These are phyloP conservation scores for Linaria vulgaris DNA, from an alignment of 257 asterid genomes.

Conservation along the genomic window DNA sequence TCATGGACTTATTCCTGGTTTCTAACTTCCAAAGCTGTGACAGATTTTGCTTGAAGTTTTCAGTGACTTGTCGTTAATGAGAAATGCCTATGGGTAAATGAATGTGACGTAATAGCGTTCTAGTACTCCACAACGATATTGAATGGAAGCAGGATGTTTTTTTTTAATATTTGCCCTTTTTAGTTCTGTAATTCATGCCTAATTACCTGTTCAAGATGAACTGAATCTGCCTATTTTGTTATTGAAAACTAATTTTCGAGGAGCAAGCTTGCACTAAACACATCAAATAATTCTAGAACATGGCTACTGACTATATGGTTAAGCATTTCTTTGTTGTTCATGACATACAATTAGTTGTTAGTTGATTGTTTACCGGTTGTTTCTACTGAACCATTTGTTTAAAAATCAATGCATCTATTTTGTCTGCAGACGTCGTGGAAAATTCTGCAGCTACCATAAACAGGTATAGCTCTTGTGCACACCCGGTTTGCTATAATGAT, in stretches of 20 bases:
- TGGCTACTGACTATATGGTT: neutral
- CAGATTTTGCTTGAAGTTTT: too few relatives aligned
- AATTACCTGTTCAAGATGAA: too few relatives aligned
- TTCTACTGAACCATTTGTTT: neutral
- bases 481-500: slow-evolving; percentile 14
- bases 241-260: neutral
- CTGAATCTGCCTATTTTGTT: neutral
- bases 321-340: slow-evolving; percentile 8
- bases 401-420: slow-evolving; percentile 12
- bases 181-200: too few relatives aligned
- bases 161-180: too few relatives aligned
- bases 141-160: too few relatives aligned
- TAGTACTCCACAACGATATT: too few relatives aligned
- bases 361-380: neutral
- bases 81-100: too few relatives aligned
- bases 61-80: too few relatives aligned
- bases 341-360: slow-evolving; percentile 10
- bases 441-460: slow-evolving; percentile 68
- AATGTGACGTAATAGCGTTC: too few relatives aligned
- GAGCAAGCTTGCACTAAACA: neutral
- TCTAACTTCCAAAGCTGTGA: too few relatives aligned
- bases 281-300: too few relatives aligned
- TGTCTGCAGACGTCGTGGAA: slow-evolving; percentile 59
- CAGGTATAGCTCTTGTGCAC: slow-evolving; percentile 42
- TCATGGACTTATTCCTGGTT: too few relatives aligned